Evolutionary conservation across 371 early-diverging fungal species (phyloP).

Genomic region (Syncephalastrum monosporum): DNA sequence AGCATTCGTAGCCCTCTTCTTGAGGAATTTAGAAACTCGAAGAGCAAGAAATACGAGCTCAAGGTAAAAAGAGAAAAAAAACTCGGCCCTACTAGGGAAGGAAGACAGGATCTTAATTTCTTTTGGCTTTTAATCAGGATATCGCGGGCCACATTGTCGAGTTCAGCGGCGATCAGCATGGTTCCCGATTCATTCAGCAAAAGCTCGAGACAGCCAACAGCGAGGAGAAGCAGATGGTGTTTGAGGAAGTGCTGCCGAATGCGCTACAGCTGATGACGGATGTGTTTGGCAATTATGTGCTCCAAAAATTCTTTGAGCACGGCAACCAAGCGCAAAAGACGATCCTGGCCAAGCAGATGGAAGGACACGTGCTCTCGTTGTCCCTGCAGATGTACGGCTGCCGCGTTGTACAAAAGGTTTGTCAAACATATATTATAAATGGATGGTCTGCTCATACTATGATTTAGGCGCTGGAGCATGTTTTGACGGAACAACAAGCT

Average conservation of each 20-base stretch:
- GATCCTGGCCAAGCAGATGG: conserved; percentile 90
- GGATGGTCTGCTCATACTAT: background rate
- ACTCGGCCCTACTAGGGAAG: too few relatives aligned
- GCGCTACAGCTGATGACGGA: conserved; percentile 97
- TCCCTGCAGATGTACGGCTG: conserved; percentile 99
- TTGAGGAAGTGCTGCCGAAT: conserved; percentile 93
- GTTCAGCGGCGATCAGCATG: conserved; percentile 99
- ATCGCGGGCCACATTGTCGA: conserved; percentile 93
- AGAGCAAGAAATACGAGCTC: conserved; percentile 92
- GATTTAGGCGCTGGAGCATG: conserved; percentile 86
- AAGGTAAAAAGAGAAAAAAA: conserved; percentile 34
- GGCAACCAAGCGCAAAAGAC: conserved; percentile 88
- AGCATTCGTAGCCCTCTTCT: conserved; percentile 79
- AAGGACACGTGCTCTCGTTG: conserved; percentile 89
- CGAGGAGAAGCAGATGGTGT: conserved; percentile 96
- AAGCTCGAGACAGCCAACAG: conserved; percentile 93
- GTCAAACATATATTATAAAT: background rate
- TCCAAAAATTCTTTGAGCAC: conserved; percentile 99
- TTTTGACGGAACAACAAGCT: conserved; percentile 86
- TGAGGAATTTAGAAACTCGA: conserved; percentile 94
- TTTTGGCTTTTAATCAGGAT: conserved; percentile 51
- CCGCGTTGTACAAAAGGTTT: conserved; percentile 96
- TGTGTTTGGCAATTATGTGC: conserved; percentile 99
- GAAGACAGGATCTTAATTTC: too few relatives aligned
- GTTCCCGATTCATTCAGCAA: conserved; percentile 99